These are phyloP conservation scores for Inga leiocalycina DNA, from an alignment of 306 rosid genomes.

Conservation along the genomic window DNA sequence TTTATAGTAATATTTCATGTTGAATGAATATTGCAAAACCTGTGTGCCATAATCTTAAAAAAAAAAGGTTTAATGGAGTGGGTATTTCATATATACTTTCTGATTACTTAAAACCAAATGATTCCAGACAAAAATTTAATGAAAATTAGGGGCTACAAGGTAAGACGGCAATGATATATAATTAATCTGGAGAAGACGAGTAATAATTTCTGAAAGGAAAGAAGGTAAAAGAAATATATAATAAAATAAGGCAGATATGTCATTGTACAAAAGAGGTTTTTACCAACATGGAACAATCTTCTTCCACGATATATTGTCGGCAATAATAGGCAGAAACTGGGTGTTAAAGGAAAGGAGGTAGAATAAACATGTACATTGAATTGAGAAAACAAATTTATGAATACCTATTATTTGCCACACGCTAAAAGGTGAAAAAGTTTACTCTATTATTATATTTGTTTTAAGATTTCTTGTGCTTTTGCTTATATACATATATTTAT, in stretches of 20 bases:
- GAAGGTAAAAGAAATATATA: background rate
- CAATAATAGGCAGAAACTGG: conserved; percentile 8
- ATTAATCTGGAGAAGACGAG: background rate
- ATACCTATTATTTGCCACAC: conserved; percentile 12
- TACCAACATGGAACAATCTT: conserved; percentile 32
- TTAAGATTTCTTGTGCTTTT: background rate
- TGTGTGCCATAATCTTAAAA: too few species aligned
- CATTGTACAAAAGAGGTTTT: background rate
- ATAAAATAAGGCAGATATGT: background rate
- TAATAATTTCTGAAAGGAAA: background rate
- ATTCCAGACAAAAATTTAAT: background rate
- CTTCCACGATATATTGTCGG: conserved; percentile 44
- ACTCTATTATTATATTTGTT: background rate
- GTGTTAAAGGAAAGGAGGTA: conserved; percentile 16
- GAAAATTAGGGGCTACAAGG: background rate
- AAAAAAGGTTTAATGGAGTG: too few species aligned
- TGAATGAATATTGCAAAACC: too few species aligned
- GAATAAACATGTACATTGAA: conserved; percentile 18
- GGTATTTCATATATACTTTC: too few species aligned
- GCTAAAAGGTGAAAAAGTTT: background rate
- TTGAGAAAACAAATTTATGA: conserved; percentile 7
- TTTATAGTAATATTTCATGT: too few species aligned
- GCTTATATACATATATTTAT: background rate
- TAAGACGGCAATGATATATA: background rate
- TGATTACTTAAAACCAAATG: background rate